phyloP scores from a whole-genome alignment of 257 asterid genomes.

The Petunia secreta region DNA sequence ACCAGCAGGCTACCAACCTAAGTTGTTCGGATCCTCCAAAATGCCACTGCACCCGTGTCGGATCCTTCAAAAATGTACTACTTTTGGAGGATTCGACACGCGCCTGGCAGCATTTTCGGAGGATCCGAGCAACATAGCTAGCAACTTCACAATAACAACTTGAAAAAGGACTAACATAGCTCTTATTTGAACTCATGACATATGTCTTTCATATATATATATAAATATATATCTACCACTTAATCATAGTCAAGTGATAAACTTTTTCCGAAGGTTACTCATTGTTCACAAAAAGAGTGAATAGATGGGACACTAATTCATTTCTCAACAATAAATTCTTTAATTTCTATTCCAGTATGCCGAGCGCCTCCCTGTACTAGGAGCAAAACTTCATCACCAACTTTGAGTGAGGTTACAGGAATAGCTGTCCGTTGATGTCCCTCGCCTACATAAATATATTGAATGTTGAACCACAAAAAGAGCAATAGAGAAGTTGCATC shows the following conservation, averaged over 20 bases:
- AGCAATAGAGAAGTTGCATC: not conserved
- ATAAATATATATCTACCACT: no score
- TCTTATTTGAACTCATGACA: no score
- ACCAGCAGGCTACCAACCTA: not conserved
- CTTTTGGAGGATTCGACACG: no score
- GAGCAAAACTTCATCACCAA: conserved; percentile 69
- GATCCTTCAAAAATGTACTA: no score
- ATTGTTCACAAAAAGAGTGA: not conserved
- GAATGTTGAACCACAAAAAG: not conserved
- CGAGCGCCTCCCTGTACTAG: conserved; percentile 83
- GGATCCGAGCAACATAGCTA: no score
- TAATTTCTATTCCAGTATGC: conserved; percentile 79
- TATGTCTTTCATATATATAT: no score
- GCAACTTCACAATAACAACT: no score
- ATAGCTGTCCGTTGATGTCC: conserved; percentile 48
- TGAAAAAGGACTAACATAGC: no score
- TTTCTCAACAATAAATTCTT: conserved; percentile 87
- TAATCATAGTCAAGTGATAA: not conserved
- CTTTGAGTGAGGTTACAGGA: conserved; percentile 71
- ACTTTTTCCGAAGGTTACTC: not conserved
- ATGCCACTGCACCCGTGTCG: no score
- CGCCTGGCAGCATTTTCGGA: no score
- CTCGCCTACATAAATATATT: conserved; percentile 33
- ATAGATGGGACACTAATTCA: conserved; percentile 30
- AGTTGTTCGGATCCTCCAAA: no score